These are phyloP conservation scores for Starmerella stigmatis DNA, from an alignment of 805 yeast genomes.

Conservation along the genomic window DNA sequence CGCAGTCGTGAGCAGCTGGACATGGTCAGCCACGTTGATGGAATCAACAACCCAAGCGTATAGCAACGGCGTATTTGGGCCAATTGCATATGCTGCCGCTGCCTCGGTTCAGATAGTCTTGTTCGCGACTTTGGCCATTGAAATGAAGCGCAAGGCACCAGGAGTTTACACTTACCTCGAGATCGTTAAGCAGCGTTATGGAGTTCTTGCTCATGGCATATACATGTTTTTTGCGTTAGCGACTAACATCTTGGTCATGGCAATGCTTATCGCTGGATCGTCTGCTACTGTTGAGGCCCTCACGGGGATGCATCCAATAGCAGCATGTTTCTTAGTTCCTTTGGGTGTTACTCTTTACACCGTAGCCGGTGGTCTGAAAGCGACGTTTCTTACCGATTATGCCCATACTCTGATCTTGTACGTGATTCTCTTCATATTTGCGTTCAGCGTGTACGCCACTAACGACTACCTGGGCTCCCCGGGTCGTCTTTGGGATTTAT, in stretches of 20 bases:
- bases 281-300: conserved; percentile 69
- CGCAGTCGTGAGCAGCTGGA: conserved; percentile 91
- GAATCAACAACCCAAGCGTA: conserved; percentile 73
- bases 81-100: conserved; percentile 81
- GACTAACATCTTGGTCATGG: conserved; percentile 81
- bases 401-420: conserved; percentile 72
- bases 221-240: conserved; percentile 68
- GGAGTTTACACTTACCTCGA: conserved; percentile 86
- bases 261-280: conserved; percentile 86
- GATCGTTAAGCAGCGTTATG: conserved; percentile 71
- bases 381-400: conserved; percentile 72
- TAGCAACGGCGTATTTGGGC: conserved; percentile 66
- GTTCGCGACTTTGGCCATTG: conserved; percentile 79
- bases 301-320: conserved; percentile 75
- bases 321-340: conserved; percentile 74
- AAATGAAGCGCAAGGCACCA: conserved; percentile 81
- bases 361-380: conserved; percentile 70
- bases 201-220: conserved; percentile 55
- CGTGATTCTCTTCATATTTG: conserved; percentile 68
- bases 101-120: conserved; percentile 81
- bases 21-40: conserved; percentile 73
- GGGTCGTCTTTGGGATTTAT: conserved; percentile 63
- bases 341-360: conserved; percentile 68
- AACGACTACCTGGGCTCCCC: conserved; percentile 69
- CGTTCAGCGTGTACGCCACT: conserved; percentile 67